Evolutionary conservation across 768 basidiomycete genomes (phyloP).

Genomic region (Russula emetica): DNA sequence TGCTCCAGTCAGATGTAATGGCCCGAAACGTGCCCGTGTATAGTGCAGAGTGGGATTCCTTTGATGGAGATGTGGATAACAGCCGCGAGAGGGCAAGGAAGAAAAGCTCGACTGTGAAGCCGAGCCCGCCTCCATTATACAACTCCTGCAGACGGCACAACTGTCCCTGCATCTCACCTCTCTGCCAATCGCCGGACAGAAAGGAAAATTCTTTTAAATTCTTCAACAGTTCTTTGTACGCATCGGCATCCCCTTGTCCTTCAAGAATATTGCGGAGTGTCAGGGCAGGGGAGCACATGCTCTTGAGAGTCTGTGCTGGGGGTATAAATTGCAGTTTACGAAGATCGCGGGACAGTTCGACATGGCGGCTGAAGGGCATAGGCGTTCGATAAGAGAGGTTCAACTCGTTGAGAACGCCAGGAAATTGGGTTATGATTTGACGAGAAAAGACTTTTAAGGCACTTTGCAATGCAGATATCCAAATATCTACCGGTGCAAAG

Average conservation of each 20-base stretch:
- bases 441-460: neutral
- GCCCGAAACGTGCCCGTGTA: neutral
- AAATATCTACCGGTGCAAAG: neutral
- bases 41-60: neutral
- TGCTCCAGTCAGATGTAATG: neutral
- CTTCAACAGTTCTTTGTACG: neutral
- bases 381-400: no score
- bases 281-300: neutral
- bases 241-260: neutral
- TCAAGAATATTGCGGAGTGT: neutral
- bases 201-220: neutral
- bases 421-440: neutral
- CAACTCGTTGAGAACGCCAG: neutral
- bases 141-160: neutral
- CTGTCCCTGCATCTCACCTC: neutral
- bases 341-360: neutral
- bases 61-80: neutral
- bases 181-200: neutral
- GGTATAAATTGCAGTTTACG: neutral
- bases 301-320: neutral
- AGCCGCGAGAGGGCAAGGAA: constrained; percentile 5
- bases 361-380: neutral
- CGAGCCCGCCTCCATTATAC: neutral
- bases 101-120: no score
- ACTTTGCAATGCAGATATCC: neutral